Base-by-base conservation (phyloP, 2,329 filamentous ascomycete genomes). In the Ceratocystis harringtonii region DNA sequence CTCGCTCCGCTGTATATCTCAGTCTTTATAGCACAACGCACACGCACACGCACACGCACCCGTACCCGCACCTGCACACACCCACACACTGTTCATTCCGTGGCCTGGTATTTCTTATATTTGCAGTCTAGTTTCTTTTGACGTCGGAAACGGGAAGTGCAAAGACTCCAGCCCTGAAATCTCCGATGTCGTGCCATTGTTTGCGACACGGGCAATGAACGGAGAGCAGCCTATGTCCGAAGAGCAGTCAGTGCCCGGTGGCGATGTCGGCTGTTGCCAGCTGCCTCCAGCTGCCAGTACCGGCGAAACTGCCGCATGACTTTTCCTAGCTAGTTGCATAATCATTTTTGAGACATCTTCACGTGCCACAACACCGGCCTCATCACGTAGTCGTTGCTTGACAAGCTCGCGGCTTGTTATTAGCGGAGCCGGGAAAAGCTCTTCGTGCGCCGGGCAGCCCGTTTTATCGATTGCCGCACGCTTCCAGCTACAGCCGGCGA, bases 361-460 rank as follows among this genome's bases (percentile, higher is more conserved):
- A 41, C 36, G 36, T 44, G n/a, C 28, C 15, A 41, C 41, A 30
- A 55, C 19, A 5, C 50, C 50, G n/a, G 36, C 19, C 4, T 62
- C 60, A 12, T 62, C 41, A 15, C 41, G 32, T 10, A 62, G 19
- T 44, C 43, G 19, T 41, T 62, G 60, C 10, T 62, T 62, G 25
- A 63, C 45, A n/a, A 36, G 44, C 28, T 50, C 19, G 8, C 58
- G 41, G 25, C 45, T 65, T n/a, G 57, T 36, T n/a, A 61, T 50
- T 8, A 65, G 58, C n/a, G 57, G 64, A 2, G 57, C 28, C 1
- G 64, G 64, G 57, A 62, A 52, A 3, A 65, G 41, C 30, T 50
- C 44, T 7, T 50, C 64, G 19, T 65, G 64, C 12, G 43, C 64
- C 5, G 57, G 64, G 36, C 57, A 65, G 5, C 64, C 57, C 28